A percentile compares a stretch with the other conserved stretches of the same genome.
Conservation (phyloP, 306 rosid genomes). For the Prunus davidiana region DNA sequence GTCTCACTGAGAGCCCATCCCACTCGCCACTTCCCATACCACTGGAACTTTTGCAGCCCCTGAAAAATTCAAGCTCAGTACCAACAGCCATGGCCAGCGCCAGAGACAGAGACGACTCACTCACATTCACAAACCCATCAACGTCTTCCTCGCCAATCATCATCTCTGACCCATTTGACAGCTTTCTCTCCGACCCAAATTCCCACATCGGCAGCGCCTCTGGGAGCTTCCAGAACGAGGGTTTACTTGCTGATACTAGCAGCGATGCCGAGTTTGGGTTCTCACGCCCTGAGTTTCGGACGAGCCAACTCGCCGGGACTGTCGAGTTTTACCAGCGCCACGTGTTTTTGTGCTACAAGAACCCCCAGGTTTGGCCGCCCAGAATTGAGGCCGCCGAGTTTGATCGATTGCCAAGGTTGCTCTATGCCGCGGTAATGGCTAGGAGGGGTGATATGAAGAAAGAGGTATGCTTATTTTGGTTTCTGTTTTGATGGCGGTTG, state of each 20-base stretch:
- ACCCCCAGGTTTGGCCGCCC: conserved; percentile 82
- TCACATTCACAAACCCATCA: conserved; percentile 62
- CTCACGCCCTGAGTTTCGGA: conserved; percentile 58
- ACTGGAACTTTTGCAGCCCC: conserved; percentile 15
- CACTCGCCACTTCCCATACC: conserved; percentile 13
- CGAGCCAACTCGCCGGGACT: conserved; percentile 63
- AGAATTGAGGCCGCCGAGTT: conserved; percentile 94
- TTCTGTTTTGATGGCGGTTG: background rate
- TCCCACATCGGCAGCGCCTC: conserved; percentile 57
- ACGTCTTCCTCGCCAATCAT: conserved; percentile 79
- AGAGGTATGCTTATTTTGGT: conserved; percentile 39
- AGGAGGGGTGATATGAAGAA: conserved; percentile 67
- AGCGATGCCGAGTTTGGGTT: conserved; percentile 75
- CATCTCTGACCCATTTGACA: conserved; percentile 69
- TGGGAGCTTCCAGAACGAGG: conserved; percentile 88
- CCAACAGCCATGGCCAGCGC: conserved; percentile 35
- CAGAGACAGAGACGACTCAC: conserved; percentile 65
- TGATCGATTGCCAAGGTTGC: conserved; percentile 92
- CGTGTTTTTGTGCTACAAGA: conserved; percentile 84
- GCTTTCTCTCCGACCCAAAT: conserved; percentile 69
- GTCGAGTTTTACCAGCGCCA: conserved; percentile 76
- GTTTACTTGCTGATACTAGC: conserved; percentile 31
- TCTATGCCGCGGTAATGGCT: conserved; percentile 72
- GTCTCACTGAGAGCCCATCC: conserved; percentile 3
- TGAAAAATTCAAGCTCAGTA: background rate